Evolutionary conservation across 73 alveolate genomes (phyloP).

Genomic region (Blepharisma stoltei): DNA sequence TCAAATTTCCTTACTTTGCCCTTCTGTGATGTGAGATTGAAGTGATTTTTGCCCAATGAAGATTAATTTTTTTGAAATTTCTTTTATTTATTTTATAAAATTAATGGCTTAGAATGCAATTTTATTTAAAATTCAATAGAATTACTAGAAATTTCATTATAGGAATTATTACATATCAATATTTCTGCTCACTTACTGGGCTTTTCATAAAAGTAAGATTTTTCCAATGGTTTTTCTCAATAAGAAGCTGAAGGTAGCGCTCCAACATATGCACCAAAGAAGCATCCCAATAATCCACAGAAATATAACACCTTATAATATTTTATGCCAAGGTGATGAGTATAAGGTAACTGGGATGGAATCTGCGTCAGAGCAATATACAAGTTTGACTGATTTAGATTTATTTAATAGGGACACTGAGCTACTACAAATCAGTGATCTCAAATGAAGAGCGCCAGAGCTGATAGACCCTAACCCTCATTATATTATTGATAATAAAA

Average conservation of each 20-base stretch:
- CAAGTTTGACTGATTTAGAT: background rate
- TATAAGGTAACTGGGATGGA: background rate
- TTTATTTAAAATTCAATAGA: too few relatives aligned
- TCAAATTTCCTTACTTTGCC: slow-evolving; percentile 14
- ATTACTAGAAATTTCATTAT: too few relatives aligned
- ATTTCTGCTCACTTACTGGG: too few relatives aligned
- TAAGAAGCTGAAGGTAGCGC: too few relatives aligned
- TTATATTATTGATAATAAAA: background rate
- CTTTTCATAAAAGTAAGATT: too few relatives aligned
- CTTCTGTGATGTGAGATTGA: too few relatives aligned
- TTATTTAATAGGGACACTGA: background rate
- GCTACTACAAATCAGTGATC: background rate
- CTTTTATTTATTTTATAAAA: too few relatives aligned
- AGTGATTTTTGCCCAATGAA: too few relatives aligned
- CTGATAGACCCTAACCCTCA: background rate
- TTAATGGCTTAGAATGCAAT: too few relatives aligned
- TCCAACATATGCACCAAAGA: background rate
- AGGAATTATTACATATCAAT: too few relatives aligned
- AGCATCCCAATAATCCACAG: slow-evolving; percentile 11
- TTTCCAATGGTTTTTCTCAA: too few relatives aligned
- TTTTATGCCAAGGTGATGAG: background rate
- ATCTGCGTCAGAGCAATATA: background rate
- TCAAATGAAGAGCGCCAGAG: slow-evolving; percentile 11
- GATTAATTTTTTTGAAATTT: too few relatives aligned
- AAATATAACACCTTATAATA: background rate